Conservation (phyloP, 768 basidiomycete species). For the Collybia sp. region DNA sequence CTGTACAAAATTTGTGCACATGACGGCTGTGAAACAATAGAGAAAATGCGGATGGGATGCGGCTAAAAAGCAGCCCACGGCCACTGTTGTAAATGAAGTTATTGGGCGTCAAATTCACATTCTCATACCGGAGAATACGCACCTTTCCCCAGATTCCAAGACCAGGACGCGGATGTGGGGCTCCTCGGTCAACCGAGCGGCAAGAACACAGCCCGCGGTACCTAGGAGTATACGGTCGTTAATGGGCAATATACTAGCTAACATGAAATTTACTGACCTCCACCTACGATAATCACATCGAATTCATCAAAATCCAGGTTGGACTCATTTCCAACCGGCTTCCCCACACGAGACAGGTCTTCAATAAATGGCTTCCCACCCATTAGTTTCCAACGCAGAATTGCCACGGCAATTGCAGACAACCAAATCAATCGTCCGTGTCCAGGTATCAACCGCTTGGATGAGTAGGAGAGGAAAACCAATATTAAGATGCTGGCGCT, state of each 20-base stretch:
- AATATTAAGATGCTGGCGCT: too few species aligned
- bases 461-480: too few species aligned
- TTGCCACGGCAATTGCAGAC: too few species aligned
- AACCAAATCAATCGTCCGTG: too few species aligned
- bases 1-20: conserved; percentile 53
- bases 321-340: too few species aligned
- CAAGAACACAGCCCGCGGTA: conserved; percentile 59
- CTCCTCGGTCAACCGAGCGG: conserved; percentile 53
- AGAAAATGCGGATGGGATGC: conserved; percentile 39
- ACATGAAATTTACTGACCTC: conserved; percentile 29
- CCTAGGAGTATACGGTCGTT: conserved; percentile 26
- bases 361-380: too few species aligned
- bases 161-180: conserved; percentile 48
- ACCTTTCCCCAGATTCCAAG: conserved; percentile 63
- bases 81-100: conserved; percentile 31
- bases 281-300: conserved; percentile 51
- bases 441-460: too few species aligned
- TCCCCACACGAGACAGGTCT: too few species aligned
- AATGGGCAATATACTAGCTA: neutral
- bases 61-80: conserved; percentile 29
- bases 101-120: neutral
- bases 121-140: neutral
- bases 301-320: conserved; percentile 23
- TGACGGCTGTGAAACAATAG: conserved; percentile 40
- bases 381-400: too few species aligned